Evolutionary conservation across 2,329 filamentous ascomycete genomes (phyloP).

Genomic region (Beauveria asiatica): DNA sequence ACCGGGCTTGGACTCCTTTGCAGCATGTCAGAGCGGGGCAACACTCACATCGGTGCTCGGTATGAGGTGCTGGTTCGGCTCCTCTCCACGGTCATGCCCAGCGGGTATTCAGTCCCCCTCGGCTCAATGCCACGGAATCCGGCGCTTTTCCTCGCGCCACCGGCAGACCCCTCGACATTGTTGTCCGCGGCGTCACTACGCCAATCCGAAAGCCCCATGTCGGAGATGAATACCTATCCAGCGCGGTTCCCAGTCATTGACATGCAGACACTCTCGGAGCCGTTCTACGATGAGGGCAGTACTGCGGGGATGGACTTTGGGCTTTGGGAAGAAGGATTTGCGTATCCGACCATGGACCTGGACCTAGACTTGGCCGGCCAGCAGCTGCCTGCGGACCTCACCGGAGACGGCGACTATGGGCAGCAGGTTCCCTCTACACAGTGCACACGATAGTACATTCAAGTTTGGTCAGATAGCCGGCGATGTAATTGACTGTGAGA

Average conservation of each 20-base stretch:
- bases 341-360: slow-evolving; percentile 25
- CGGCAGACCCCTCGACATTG: not conserved
- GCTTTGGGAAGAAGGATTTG: slow-evolving; percentile 31
- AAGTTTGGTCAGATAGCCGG: too few relatives aligned
- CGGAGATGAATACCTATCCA: slow-evolving; percentile 1
- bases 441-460: not conserved
- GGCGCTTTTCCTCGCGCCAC: not conserved
- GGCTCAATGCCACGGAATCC: not conserved
- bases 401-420: not conserved
- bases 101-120: not conserved
- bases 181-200: not conserved
- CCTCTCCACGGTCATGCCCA: slow-evolving; percentile 18
- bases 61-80: slow-evolving; percentile 25
- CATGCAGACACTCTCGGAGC: slow-evolving; percentile 21
- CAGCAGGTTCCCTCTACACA: not conserved
- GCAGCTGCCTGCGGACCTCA: not conserved
- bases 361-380: slow-evolving; percentile 24
- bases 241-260: slow-evolving; percentile 21
- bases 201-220: not conserved
- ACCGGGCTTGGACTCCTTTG: slow-evolving; percentile 36
- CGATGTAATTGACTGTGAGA: too few relatives aligned
- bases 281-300: slow-evolving; percentile 21
- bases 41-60: slow-evolving; percentile 36
- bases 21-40: slow-evolving; percentile 44
- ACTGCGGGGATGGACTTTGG: slow-evolving; percentile 24